A percentile compares a stretch with the other conserved stretches of the same genome.
Evolutionary conservation across 1,139 yeast species (phyloP).

Genomic region (Pichia sp.): DNA sequence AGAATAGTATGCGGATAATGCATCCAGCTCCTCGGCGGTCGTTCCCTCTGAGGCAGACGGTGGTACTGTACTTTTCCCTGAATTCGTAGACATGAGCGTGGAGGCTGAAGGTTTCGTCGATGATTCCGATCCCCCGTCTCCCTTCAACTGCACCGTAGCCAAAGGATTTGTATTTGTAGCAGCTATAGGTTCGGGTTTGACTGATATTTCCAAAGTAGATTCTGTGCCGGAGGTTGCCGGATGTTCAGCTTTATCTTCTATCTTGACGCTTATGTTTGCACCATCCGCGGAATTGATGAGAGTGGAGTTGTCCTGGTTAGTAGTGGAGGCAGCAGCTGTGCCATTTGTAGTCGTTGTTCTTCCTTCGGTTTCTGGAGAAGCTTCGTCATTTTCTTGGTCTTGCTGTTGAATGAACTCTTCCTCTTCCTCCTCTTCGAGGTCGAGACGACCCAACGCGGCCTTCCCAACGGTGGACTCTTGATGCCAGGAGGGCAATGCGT

Average conservation of each 20-base stretch:
- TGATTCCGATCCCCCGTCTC: neutral
- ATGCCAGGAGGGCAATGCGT: conserved; percentile 97
- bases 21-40: conserved; percentile 62
- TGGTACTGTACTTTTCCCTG: conserved; percentile 5
- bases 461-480: conserved; percentile 83
- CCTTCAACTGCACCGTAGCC: neutral
- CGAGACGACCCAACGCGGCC: conserved; percentile 48
- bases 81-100: neutral
- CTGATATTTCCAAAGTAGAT: neutral
- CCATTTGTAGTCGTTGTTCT: neutral
- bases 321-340: neutral
- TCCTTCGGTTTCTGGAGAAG: neutral
- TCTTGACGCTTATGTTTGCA: neutral
- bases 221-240: neutral
- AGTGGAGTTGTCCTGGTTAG: neutral
- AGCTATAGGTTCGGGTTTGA: neutral
- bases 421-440: conserved; percentile 25
- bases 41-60: conserved; percentile 18
- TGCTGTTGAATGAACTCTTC: neutral
- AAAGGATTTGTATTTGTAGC: neutral
- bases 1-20: conserved; percentile 75
- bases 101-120: neutral
- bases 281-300: neutral
- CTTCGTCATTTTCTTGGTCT: neutral
- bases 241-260: neutral